Evolutionary conservation across 768 basidiomycete genomes (phyloP), one percentile per base, ranked within the genome.

Genomic region (Imleria badia): DNA sequence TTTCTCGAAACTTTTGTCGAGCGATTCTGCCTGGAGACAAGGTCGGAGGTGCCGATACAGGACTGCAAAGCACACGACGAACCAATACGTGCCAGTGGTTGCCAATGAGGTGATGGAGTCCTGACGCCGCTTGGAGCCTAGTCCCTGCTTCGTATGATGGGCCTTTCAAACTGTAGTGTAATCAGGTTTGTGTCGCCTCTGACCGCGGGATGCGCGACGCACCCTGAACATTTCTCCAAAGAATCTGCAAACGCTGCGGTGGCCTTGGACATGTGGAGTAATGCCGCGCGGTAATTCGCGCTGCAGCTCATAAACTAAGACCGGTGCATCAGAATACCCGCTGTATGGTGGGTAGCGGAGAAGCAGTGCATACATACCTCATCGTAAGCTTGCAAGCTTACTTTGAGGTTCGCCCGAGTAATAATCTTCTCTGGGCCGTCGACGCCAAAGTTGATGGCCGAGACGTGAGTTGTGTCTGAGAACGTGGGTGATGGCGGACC

Each of bases 81-180:
- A 93, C 92, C 67, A 98, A 75, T 53, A 98, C 84, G 70, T 94
- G 91, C 82, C 91, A 94, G 60, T 95, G 91, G 68, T 95, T 96
- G 46, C 88, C 86, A 61, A 96, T 86, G 60, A 98, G 81, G 70
- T 95, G 90, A 70, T 96, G 92, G 41, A 98, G 74, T 6, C 95
- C 94, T 19, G 89, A 86, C 26, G 90, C 85, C 29, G 91, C 93
- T 65, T 93, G 90, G 42, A 96, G 75, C 55, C 90, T 80, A 22
- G 89, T 87, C 12, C 89, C 89, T 23, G 89, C 75, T 66, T 93
- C 90, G 65, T 91, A 90, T 31, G 81, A 78, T 20, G 89, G 87
- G 6, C 91, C 89, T 62, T 91, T 91, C 61, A 92, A 70, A 23
- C 89, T 91, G 60, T 6, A 53, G 29, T 22, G 34, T 22, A 14